phyloP scores from a whole-genome alignment of 73 alveolate genomes.

The Loxodes magnus region DNA sequence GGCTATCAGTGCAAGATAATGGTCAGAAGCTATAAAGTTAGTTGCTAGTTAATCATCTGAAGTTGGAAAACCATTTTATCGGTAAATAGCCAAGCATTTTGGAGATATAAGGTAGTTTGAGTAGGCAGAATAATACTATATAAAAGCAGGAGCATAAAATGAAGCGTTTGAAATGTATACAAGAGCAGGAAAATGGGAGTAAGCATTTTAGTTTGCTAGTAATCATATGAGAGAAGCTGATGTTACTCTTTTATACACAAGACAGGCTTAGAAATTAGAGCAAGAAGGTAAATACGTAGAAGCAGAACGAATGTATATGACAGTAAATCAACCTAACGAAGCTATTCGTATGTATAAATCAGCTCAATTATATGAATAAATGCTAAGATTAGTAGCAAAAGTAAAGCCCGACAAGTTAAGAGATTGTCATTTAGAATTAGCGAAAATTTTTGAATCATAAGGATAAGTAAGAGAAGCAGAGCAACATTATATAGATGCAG shows the following conservation, averaged over 20 bases:
- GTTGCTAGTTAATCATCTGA: conserved; percentile 91
- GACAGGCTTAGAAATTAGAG: conserved; percentile 93
- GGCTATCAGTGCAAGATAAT: conserved; percentile 90
- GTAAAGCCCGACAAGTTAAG: conserved; percentile 89
- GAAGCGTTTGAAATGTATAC: conserved; percentile 97
- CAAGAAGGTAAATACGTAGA: conserved; percentile 81
- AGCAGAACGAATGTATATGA: conserved; percentile 96
- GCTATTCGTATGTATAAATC: conserved; percentile 97
- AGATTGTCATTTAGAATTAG: conserved; percentile 86
- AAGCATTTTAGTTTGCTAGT: conserved; percentile 87
- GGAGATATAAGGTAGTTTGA: conserved; percentile 97
- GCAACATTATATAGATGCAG: conserved; percentile 93
- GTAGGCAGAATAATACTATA: conserved; percentile 91
- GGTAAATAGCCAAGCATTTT: conserved; percentile 95
- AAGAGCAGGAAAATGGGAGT: conserved; percentile 94
- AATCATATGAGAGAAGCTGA: conserved; percentile 90
- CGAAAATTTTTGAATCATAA: conserved; percentile 91
- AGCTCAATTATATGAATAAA: conserved; percentile 89
- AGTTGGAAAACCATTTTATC: conserved; percentile 95
- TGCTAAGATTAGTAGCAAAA: conserved; percentile 95
- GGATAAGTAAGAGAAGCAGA: conserved; percentile 96
- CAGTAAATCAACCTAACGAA: conserved; percentile 95
- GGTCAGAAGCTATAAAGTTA: conserved; percentile 90
- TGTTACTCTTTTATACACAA: conserved; percentile 75
- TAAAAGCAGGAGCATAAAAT: conserved; percentile 86